Conservation (phyloP, 176 grass and related monocot species). For the Oryza longistaminata region DNA sequence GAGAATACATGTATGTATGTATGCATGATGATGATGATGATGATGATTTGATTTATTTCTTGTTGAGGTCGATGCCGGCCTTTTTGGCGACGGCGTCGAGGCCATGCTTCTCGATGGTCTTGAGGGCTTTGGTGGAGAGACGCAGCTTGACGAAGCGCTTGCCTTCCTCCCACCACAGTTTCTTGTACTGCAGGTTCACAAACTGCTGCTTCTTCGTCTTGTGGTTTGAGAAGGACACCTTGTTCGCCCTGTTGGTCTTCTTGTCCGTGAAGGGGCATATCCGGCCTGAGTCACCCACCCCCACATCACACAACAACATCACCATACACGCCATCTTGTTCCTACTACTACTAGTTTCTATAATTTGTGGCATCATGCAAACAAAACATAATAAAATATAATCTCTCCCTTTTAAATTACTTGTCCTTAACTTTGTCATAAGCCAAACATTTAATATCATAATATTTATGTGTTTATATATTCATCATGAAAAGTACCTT, state of each 20-base stretch:
- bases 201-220: conserved; percentile 93
- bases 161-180: conserved; percentile 85
- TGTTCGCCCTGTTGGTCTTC: conserved; percentile 80
- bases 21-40: not conserved
- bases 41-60: conserved; percentile 24
- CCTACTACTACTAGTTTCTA: no score
- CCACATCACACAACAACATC: not conserved
- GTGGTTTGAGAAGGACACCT: conserved; percentile 87
- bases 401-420: no score
- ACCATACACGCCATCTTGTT: no score
- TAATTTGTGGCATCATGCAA: no score
- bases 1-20: no score
- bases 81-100: conserved; percentile 85
- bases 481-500: no score
- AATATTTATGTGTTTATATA: no score
- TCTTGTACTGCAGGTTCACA: conserved; percentile 95
- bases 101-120: conserved; percentile 92
- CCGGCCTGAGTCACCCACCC: conserved; percentile 43
- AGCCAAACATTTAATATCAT: no score
- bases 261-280: conserved; percentile 78
- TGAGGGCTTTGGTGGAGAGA: conserved; percentile 80
- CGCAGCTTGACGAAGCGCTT: conserved; percentile 78
- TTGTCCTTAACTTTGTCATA: no score
- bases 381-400: no score
- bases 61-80: conserved; percentile 80